Evolutionary conservation across 805 yeast species (phyloP).

Genomic region (Myxozyma mucilagina): DNA sequence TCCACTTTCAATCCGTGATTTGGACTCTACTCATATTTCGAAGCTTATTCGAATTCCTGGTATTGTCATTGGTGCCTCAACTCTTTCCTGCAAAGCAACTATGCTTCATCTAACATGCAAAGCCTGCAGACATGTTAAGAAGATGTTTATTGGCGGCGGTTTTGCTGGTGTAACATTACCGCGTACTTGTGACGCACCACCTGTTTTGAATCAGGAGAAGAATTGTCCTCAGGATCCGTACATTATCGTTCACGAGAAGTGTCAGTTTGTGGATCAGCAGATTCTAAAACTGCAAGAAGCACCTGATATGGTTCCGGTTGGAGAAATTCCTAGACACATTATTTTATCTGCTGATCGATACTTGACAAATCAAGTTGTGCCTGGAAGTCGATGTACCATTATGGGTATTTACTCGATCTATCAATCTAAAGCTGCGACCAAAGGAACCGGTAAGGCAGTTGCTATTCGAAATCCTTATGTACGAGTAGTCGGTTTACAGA

Average conservation of each 20-base stretch:
- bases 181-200: conserved; percentile 58
- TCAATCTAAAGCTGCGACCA: conserved; percentile 62
- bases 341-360: conserved; percentile 84
- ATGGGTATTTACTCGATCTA: conserved; percentile 91
- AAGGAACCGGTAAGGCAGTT: conserved; percentile 57
- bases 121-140: conserved; percentile 77
- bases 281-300: conserved; percentile 89
- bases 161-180: conserved; percentile 74
- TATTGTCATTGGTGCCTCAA: conserved; percentile 87
- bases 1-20: conserved; percentile 70
- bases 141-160: conserved; percentile 61
- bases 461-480: conserved; percentile 93
- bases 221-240: conserved; percentile 92
- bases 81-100: conserved; percentile 84
- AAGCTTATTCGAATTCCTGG: conserved; percentile 91
- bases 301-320: conserved; percentile 99
- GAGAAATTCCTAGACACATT: conserved; percentile 97
- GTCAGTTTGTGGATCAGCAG: conserved; percentile 93
- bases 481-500: conserved; percentile 79
- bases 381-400: conserved; percentile 91
- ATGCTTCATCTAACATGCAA: conserved; percentile 82
- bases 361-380: conserved; percentile 84
- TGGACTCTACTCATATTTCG: conserved; percentile 84
- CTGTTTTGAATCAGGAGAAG: conserved; percentile 47
- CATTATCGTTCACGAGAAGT: conserved; percentile 87